These are phyloP conservation scores for Magnaporthales sp. DNA, from an alignment of 2,329 filamentous ascomycete species.

Conservation along the genomic window DNA sequence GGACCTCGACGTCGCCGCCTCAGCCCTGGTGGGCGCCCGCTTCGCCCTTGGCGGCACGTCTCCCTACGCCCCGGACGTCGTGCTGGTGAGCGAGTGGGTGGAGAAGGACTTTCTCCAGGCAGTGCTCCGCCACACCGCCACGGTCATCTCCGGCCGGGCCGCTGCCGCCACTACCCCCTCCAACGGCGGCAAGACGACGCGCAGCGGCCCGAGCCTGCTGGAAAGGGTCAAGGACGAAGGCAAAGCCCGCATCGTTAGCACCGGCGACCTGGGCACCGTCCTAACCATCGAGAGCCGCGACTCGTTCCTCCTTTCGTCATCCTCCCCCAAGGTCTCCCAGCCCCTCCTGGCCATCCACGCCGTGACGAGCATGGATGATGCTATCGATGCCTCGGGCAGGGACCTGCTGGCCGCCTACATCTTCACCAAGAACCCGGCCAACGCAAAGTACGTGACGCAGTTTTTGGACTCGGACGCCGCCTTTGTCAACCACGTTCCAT, in stretches of 20 bases:
- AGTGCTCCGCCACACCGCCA: constrained; percentile 25
- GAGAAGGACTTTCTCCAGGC: constrained; percentile 45
- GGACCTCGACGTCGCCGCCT: constrained; percentile 42
- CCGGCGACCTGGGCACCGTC: not conserved
- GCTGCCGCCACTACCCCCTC: no score
- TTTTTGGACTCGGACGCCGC: constrained; percentile 41
- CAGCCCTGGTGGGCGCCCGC: constrained; percentile 41
- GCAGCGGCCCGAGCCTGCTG: not conserved
- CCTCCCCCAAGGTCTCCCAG: not conserved
- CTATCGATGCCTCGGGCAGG: not conserved
- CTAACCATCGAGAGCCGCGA: not conserved
- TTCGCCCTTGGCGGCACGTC: constrained; percentile 47
- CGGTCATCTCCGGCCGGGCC: not conserved
- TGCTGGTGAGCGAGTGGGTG: constrained; percentile 56
- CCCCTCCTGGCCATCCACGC: not conserved
- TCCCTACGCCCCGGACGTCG: constrained; percentile 52
- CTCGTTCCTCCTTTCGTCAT: not conserved
- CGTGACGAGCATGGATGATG: constrained; percentile 3
- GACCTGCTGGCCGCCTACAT: not conserved
- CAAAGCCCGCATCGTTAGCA: not conserved
- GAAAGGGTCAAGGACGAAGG: not conserved
- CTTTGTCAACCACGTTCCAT: constrained; percentile 49
- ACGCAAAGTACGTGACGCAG: constrained; percentile 49
- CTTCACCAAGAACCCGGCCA: not conserved
- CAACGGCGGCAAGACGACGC: not conserved